A percentile compares a stretch with the other conserved stretches of the same genome.
phyloP scores from a whole-genome alignment of 1,139 yeast species.

The Kodamaea derodonti region DNA sequence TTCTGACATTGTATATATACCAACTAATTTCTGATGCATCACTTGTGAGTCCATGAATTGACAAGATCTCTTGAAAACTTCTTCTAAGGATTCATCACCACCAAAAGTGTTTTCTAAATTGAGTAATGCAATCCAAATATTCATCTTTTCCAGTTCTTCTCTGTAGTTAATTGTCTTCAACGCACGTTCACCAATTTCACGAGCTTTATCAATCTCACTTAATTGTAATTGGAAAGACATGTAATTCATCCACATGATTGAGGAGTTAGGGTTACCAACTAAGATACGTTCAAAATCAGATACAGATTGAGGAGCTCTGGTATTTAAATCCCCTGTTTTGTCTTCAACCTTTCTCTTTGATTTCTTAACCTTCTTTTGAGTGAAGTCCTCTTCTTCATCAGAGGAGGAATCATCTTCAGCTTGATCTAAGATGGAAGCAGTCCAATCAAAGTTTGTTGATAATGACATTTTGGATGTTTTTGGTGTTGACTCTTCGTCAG shows the following conservation, averaged over 20 bases:
- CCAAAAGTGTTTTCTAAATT: conserved; percentile 96
- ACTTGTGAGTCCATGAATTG: conserved; percentile 87
- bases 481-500: conserved; percentile 9
- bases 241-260: conserved; percentile 94
- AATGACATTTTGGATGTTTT: conserved; percentile 45
- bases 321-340: conserved; percentile 76
- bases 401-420: conserved; percentile 55
- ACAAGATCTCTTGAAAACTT: conserved; percentile 74
- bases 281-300: conserved; percentile 88
- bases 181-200: conserved; percentile 91
- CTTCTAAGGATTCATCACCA: conserved; percentile 74
- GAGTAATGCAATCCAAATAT: conserved; percentile 92
- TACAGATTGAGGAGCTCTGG: conserved; percentile 87
- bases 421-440: conserved; percentile 82
- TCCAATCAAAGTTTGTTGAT: conserved; percentile 87
- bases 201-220: conserved; percentile 90
- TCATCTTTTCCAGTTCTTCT: conserved; percentile 89
- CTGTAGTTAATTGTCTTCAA: conserved; percentile 84
- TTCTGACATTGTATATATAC: conserved; percentile 72
- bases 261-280: conserved; percentile 89
- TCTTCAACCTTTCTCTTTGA: conserved; percentile 60
- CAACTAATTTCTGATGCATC: conserved; percentile 76
- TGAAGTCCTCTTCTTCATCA: conserved; percentile 56
- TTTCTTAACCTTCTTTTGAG: conserved; percentile 43
- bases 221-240: conserved; percentile 97